Conservation (phyloP, 2,329 filamentous ascomycete genomes). For the Penicillium brevicompactum region DNA sequence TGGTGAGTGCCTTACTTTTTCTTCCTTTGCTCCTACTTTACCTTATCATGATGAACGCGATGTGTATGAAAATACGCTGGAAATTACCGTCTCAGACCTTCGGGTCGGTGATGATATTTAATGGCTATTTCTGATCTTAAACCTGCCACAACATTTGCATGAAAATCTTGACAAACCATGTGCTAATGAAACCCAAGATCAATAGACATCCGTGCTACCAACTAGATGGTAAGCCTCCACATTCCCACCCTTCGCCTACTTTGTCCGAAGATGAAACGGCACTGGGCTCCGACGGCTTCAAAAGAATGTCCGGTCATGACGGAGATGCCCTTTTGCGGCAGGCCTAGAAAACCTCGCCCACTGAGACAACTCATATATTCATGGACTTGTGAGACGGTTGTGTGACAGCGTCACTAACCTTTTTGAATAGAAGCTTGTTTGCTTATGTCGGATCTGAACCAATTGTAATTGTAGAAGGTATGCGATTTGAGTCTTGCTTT, state of each 20-base stretch:
- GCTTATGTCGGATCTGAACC: constrained; percentile 10
- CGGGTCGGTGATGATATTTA: constrained; percentile 73
- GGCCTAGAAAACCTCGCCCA: constrained; percentile 99
- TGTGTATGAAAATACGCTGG: constrained; percentile 69
- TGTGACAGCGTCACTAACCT: constrained; percentile 31
- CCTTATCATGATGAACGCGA: constrained; percentile 58
- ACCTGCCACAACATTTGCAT: constrained; percentile 17
- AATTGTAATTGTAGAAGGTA: constrained; percentile 23
- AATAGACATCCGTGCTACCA: constrained; percentile 9
- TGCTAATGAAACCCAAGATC: constrained; percentile 25
- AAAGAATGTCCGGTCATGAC: constrained; percentile 65
- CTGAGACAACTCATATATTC: constrained; percentile 60
- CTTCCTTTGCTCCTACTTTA: constrained; percentile 36
- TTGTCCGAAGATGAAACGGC: constrained; percentile 59
- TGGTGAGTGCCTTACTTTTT: constrained; percentile 31
- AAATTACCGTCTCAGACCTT: constrained; percentile 91
- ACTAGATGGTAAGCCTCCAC: constrained; percentile 28
- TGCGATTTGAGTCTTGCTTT: constrained; percentile 3
- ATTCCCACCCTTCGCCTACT: constrained; percentile 1
- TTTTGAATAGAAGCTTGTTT: constrained; percentile 17
- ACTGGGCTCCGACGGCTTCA: constrained; percentile 88
- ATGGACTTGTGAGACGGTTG: constrained; percentile 22
- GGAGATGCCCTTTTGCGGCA: constrained; percentile 88
- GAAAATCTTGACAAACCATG: constrained; percentile 2
- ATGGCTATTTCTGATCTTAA: constrained; percentile 78